A percentile compares a stretch with the other conserved stretches of the same genome.
Conservation (phyloP, 225 moss, liverwort and hornwort genomes). For the Asterella californica region DNA sequence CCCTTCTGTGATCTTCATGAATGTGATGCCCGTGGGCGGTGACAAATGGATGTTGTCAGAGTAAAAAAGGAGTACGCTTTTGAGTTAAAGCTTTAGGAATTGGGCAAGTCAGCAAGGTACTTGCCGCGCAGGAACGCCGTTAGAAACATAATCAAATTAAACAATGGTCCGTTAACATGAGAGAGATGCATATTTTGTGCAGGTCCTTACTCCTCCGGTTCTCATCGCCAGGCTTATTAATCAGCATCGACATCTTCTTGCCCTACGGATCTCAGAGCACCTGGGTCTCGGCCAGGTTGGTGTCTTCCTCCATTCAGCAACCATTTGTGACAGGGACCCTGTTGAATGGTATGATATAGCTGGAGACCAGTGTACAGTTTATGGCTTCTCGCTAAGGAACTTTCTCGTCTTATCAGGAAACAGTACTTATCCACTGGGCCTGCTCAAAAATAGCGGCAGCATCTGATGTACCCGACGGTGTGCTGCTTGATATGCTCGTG, state of each 20-base stretch:
- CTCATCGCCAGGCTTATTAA: conserved; percentile 90
- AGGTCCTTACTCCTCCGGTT: conserved; percentile 83
- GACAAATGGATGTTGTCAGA: background rate
- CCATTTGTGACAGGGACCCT: background rate
- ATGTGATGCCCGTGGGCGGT: background rate
- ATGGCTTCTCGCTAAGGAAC: background rate
- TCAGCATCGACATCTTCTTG: conserved; percentile 80
- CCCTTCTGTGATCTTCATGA: background rate
- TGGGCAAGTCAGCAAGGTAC: background rate
- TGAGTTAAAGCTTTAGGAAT: background rate
- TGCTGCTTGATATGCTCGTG: conserved; percentile 68
- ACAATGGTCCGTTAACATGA: background rate
- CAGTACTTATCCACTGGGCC: conserved; percentile 97
- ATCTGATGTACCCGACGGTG: conserved; percentile 67
- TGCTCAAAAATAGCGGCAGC: conserved; percentile 87
- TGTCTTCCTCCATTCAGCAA: background rate
- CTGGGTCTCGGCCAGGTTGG: conserved; percentile 82
- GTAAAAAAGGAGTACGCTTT: background rate
- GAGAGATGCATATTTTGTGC: conserved; percentile 15
- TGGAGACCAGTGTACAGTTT: background rate
- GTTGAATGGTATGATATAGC: background rate
- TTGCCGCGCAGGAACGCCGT: background rate
- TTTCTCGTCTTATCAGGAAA: conserved; percentile 52
- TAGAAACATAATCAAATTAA: background rate
- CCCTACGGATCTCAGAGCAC: conserved; percentile 88